These are phyloP conservation scores for Handroanthus guayacan DNA, from an alignment of 257 asterid genomes.

Conservation along the genomic window DNA sequence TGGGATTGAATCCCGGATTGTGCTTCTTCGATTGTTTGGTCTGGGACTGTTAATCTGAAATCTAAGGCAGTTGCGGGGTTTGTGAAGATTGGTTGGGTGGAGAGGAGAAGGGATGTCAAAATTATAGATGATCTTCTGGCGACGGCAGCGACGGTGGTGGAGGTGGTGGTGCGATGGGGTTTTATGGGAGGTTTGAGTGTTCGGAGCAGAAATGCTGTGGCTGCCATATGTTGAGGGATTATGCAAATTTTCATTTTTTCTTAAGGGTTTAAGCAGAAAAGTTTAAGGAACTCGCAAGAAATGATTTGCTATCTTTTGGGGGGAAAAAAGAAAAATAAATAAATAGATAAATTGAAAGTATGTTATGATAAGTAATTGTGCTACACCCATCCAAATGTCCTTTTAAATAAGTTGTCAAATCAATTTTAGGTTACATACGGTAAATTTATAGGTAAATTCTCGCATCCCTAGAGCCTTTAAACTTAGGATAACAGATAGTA, in stretches of 20 bases:
- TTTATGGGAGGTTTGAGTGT: constrained; percentile 32
- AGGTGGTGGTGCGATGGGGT: constrained; percentile 24
- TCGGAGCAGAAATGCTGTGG: constrained; percentile 28
- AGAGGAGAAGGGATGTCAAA: constrained; percentile 27
- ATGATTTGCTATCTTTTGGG: too few species aligned
- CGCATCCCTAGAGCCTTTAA: too few species aligned
- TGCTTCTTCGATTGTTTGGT: constrained; percentile 73
- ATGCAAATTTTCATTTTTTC: background rate
- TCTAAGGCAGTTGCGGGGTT: constrained; percentile 51
- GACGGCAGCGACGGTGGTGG: constrained; percentile 15
- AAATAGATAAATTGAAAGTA: too few species aligned
- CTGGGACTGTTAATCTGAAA: constrained; percentile 67
- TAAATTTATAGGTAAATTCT: too few species aligned
- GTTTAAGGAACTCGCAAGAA: too few species aligned
- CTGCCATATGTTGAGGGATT: constrained; percentile 4
- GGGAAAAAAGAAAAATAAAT: too few species aligned
- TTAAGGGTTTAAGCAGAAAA: background rate
- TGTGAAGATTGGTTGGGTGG: constrained; percentile 16
- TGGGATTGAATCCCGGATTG: constrained; percentile 50
- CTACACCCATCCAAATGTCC: too few species aligned
- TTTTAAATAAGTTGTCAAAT: too few species aligned
- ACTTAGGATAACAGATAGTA: too few species aligned
- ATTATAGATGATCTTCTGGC: constrained; percentile 46
- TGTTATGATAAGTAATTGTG: too few species aligned
- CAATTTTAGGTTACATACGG: too few species aligned